phyloP scores from a whole-genome alignment of 2,329 filamentous ascomycete species.

The Paraphaeosphaeria minitans region DNA sequence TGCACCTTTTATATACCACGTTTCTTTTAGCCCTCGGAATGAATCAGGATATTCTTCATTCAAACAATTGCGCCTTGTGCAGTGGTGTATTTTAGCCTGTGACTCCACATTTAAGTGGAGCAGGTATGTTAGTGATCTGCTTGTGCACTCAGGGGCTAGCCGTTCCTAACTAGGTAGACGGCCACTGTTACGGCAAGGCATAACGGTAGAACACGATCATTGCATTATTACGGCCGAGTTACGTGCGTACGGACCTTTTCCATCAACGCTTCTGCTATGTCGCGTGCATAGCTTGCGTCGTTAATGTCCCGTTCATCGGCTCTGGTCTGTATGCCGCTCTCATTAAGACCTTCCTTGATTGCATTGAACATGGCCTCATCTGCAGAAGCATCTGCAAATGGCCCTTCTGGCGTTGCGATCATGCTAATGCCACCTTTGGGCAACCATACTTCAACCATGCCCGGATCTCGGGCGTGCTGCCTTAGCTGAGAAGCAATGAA shows the following conservation, averaged over 20 bases:
- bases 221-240: no score
- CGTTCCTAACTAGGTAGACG: no score
- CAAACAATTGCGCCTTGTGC: no score
- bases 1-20: not conserved
- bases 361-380: constrained; percentile 55
- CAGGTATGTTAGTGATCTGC: no score
- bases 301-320: constrained; percentile 61
- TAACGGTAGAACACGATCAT: no score
- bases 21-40: not conserved
- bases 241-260: constrained; percentile 19
- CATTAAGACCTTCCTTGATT: constrained; percentile 56
- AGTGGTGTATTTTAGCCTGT: no score
- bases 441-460: constrained; percentile 61
- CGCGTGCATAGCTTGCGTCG: constrained; percentile 56
- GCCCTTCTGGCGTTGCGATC: constrained; percentile 58
- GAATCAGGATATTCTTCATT: no score
- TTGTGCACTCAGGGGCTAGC: no score
- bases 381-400: constrained; percentile 59
- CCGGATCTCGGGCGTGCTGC: constrained; percentile 44
- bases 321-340: constrained; percentile 56
- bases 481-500: constrained; percentile 63
- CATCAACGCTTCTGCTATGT: constrained; percentile 53
- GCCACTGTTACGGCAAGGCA: no score
- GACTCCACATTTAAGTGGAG: no score
- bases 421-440: constrained; percentile 66